Conservation (phyloP, 2,329 filamentous ascomycete genomes). For the Diaporthe sp. region DNA sequence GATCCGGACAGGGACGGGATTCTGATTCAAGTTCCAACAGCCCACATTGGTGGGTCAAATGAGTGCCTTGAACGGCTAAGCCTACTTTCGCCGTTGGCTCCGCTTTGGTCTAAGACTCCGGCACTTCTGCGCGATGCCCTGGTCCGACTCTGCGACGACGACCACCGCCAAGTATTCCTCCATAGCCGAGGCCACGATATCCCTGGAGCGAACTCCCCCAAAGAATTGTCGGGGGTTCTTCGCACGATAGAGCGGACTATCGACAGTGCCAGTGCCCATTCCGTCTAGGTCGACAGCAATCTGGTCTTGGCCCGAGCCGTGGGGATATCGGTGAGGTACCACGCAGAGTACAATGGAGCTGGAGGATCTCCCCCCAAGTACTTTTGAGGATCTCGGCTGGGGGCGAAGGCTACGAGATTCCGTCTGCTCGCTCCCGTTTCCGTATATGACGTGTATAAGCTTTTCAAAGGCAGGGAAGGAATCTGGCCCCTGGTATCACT, state of each 20-base stretch:
- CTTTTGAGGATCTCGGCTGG: neutral
- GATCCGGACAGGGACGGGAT: constrained; percentile 47
- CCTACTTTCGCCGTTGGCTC: constrained; percentile 22
- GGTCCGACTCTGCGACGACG: constrained; percentile 44
- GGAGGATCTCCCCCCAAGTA: neutral
- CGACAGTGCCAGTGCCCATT: constrained; percentile 42
- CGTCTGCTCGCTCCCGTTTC: neutral
- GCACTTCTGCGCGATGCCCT: constrained; percentile 43
- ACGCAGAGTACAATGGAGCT: neutral
- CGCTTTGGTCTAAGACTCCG: constrained; percentile 35
- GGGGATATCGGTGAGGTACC: neutral
- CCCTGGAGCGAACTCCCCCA: constrained; percentile 47
- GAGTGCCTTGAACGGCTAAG: constrained; percentile 42
- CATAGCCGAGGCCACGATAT: constrained; percentile 48
- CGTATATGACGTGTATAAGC: constrained; percentile 7
- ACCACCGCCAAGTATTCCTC: constrained; percentile 45
- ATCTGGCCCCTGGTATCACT: neutral
- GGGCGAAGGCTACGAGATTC: neutral
- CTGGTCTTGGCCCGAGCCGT: constrained; percentile 1
- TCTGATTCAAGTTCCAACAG: constrained; percentile 48
- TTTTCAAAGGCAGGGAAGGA: neutral
- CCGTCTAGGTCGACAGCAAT: neutral
- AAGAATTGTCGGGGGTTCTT: constrained; percentile 45
- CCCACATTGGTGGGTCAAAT: constrained; percentile 43
- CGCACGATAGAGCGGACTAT: constrained; percentile 48